Evolutionary conservation across 768 basidiomycete genomes (phyloP), one percentile per base, ranked within the genome.

Genomic region (Vararia minispora): DNA sequence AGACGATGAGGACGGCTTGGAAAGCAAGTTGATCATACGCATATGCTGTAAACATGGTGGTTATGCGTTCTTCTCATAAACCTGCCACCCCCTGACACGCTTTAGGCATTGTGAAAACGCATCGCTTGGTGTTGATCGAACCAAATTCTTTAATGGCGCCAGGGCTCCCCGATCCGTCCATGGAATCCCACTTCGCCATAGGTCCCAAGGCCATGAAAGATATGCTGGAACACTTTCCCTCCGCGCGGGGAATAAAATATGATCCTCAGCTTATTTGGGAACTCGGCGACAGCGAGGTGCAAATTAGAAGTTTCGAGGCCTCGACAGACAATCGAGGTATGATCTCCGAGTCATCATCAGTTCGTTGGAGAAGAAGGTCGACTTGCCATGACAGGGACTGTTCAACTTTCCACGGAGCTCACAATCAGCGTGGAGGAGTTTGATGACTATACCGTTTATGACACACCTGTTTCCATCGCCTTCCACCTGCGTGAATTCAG

Each of bases 401-500:
- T 67, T 13, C 74, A 84, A 39, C 62, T 88, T 12, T 68, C 79
- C 4, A 89, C 86, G 1, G 84, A 88, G 54, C 64, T 89, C 33
- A 70, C 69, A 1, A 77, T 90, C 36, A 80, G 77, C 40, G 71
- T 71, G 1, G 81, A 84, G 28, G 88, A 89, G 50, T 90, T 90
- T 45, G 85, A 89, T 36, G 59, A 68, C 6, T 90, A 88, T 51
- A 72, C 83, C 32, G 61, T 88, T 9, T 67, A 65, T 48, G 59
- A 66, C 8, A 59, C 71, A 13, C 81, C 87, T 1, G 71, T 71
- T 23, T 76, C 72, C 3, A 71, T 90, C 36, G 76, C 75, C 1
- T 87, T 89, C 48, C 86, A 88, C 58, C 58, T 90, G 21, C 74
- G 80, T 26, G 87, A 90, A 60, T 87, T 90, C 58, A 85, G 77